Base-by-base conservation (phyloP, 495 filamentous ascomycete species). In the Lasiosphaeriaceae sp. region DNA sequence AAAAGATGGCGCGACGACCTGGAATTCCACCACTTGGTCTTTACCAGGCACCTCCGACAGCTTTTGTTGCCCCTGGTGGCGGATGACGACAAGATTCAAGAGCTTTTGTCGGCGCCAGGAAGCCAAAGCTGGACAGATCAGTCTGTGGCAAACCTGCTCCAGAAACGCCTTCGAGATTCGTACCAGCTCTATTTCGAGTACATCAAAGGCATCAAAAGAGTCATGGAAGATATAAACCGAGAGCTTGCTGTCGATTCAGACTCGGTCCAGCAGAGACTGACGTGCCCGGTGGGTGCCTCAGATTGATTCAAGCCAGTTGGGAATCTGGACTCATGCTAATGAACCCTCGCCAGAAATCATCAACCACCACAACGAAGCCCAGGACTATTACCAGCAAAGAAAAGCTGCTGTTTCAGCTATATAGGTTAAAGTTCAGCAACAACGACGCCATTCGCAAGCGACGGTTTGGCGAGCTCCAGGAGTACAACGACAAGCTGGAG, bases 1-100 rank as follows among this genome's bases (percentile, higher is more conserved):
- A 43, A 41, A 0, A 66, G 61, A 55, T 71, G 69, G 49, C 17
- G 20, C 0, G 34, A 61, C 11, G 53, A 66, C 1, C 26, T 73
- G 0, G 44, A 61, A 7, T 67, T 62, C 44, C 55, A 74, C 29
- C 51, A 39, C 16, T 0, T 57, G 2, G 21, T 22, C 5, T 58
- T 59, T 11, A 41, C 48, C 0, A 41, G 37, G 1, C 35, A 64
- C 47, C 34, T 66, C 0, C 49, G 56, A 21, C 35, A 59, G 8
- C 58, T 66, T 0, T 22, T 66, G 1, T 19, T 63, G 0, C 61
- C 61, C 5, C 44, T 66, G 11, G 17, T 60, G 0, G 21, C 39
- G 7, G 52, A 59, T 7, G 56, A 55, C 22, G 39, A 41, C 31
- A 41, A 41, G 11, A 49, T 60, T 4, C 0, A 23, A 2, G 1